Evolutionary conservation across 2,329 filamentous ascomycete genomes (phyloP).

Genomic region (Sphaerulina musiva): DNA sequence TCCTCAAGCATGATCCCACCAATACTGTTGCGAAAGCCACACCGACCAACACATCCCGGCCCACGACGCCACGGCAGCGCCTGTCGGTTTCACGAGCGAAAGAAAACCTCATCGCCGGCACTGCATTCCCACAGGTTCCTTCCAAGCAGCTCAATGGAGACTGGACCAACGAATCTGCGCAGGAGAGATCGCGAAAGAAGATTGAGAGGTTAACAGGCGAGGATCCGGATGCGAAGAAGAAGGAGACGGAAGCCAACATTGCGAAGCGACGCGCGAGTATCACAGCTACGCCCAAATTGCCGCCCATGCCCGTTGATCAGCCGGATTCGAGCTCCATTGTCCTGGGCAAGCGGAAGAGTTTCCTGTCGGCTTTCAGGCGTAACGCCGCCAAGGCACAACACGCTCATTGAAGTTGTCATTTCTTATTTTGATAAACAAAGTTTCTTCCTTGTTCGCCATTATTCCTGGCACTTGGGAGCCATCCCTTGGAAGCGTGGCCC

Average conservation of each 20-base stretch:
- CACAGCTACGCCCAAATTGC: slow-evolving; percentile 27
- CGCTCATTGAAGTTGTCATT: background rate
- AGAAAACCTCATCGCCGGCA: background rate
- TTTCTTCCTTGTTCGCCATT: background rate
- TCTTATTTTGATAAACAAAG: background rate
- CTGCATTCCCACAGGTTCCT: background rate
- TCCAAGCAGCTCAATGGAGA: background rate
- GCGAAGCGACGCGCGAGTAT: slow-evolving; percentile 28
- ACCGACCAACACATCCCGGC: background rate
- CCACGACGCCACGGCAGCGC: slow-evolving; percentile 4
- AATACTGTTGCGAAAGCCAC: slow-evolving; percentile 5
- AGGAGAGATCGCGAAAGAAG: slow-evolving; percentile 10
- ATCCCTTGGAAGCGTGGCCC: background rate
- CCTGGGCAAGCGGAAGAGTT: slow-evolving; percentile 44
- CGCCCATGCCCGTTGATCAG: slow-evolving; percentile 5
- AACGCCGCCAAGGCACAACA: slow-evolving; percentile 3
- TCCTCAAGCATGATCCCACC: slow-evolving; percentile 16
- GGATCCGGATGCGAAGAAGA: background rate
- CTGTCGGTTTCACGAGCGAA: background rate
- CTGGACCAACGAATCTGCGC: slow-evolving; percentile 2
- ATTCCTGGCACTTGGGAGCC: background rate
- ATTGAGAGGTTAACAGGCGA: slow-evolving; percentile 7
- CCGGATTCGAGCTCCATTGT: slow-evolving; percentile 22
- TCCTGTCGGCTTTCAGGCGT: slow-evolving; percentile 40
- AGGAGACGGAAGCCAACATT: slow-evolving; percentile 24